Percentiles rank a stretch among this genome's conserved stretches.
These are phyloP conservation scores for Lanmaoa pseudosensibilis DNA, from an alignment of 768 basidiomycete species.

Conservation along the genomic window DNA sequence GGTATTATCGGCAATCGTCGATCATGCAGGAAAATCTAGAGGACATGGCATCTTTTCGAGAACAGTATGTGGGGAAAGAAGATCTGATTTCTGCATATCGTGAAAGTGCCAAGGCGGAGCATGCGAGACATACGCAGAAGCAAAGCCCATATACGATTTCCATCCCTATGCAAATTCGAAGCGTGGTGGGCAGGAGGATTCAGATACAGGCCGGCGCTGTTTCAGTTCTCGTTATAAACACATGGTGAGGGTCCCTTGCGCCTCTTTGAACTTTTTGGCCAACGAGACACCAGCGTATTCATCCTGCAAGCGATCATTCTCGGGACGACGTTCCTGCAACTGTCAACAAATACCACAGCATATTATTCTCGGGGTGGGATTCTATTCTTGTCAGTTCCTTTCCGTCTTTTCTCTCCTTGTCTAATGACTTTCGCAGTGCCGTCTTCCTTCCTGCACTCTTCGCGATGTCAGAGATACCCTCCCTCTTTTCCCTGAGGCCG, in stretches of 20 bases:
- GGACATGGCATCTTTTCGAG: conserved; percentile 50
- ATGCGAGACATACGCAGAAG: conserved; percentile 45
- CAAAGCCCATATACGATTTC: conserved; percentile 51
- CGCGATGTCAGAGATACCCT: conserved; percentile 58
- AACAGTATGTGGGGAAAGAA: conserved; percentile 45
- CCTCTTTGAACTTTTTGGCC: not conserved
- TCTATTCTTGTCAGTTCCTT: conserved; percentile 66
- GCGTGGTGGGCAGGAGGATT: conserved; percentile 48
- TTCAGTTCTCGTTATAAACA: conserved; percentile 32
- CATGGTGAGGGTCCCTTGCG: conserved; percentile 11
- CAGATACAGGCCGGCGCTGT: conserved; percentile 46
- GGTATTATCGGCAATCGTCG: conserved; percentile 44
- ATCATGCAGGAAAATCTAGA: conserved; percentile 41
- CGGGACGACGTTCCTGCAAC: conserved; percentile 48
- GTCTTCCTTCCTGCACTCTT: conserved; percentile 59
- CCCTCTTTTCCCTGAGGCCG: conserved; percentile 45
- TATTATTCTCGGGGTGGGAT: conserved; percentile 72
- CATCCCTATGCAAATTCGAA: conserved; percentile 46
- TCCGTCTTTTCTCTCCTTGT: not conserved
- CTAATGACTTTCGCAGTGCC: conserved; percentile 36
- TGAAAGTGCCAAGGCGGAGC: conserved; percentile 53
- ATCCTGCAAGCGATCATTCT: conserved; percentile 34
- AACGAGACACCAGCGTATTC: conserved; percentile 36
- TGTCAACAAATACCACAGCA: conserved; percentile 37
- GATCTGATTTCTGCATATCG: conserved; percentile 45